phyloP scores from a whole-genome alignment of 148 eudicot species.

The Mesembryanthemum crystallinum region DNA sequence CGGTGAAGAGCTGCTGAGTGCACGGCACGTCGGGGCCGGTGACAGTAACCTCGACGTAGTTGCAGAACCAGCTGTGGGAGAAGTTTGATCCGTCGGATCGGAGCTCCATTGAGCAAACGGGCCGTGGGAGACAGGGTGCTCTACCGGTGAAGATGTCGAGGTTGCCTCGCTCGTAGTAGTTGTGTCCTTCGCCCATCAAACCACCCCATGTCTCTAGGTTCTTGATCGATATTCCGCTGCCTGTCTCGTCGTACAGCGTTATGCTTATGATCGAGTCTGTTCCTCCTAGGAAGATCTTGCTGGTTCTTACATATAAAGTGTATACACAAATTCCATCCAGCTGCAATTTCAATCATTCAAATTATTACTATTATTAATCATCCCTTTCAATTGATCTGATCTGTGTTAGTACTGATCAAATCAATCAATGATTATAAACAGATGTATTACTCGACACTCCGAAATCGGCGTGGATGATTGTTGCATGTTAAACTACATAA shows the following conservation, averaged over 20 bases:
- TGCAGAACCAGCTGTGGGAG: conserved; percentile 47
- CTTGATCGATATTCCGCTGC: conserved; percentile 18
- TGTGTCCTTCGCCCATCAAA: conserved; percentile 33
- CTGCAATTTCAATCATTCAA: not conserved
- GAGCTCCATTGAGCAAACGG: conserved; percentile 37
- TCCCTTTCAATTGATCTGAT: too few species aligned
- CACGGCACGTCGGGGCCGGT: conserved; percentile 41
- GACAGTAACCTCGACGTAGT: conserved; percentile 40
- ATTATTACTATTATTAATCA: too few species aligned
- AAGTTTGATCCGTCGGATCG: conserved; percentile 39
- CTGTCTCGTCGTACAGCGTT: conserved; percentile 20
- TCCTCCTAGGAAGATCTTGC: conserved; percentile 20
- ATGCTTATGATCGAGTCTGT: conserved; percentile 38
- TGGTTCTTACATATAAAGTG: conserved; percentile 38
- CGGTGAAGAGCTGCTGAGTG: conserved; percentile 34
- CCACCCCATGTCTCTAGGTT: conserved; percentile 31
- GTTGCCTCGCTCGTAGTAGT: conserved; percentile 49
- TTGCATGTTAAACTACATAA: too few species aligned
- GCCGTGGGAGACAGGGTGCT: conserved; percentile 34
- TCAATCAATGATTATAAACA: too few species aligned
- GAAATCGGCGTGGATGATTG: too few species aligned
- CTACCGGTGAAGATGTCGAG: conserved; percentile 45
- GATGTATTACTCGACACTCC: too few species aligned
- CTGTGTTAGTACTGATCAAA: too few species aligned
- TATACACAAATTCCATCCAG: conserved; percentile 31